Percentiles rank a stretch among this genome's conserved stretches.
These are phyloP conservation scores for Torulaspora pretoriensis DNA, from an alignment of 1,139 yeast genomes.

Conservation along the genomic window DNA sequence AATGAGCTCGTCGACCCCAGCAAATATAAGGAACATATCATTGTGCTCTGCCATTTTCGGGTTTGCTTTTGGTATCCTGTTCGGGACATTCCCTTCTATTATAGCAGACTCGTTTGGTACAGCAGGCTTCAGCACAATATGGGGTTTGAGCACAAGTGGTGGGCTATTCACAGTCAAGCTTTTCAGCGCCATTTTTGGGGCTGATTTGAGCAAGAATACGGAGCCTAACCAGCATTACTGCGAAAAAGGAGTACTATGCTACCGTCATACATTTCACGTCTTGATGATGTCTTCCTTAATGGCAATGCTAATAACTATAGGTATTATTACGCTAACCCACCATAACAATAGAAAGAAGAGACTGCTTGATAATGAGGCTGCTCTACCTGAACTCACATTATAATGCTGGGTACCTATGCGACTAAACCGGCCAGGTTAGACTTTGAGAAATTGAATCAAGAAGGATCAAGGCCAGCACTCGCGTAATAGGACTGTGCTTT, in stretches of 20 bases:
- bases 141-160: constrained; percentile 72
- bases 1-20: constrained; percentile 19
- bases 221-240: constrained; percentile 22
- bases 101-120: constrained; percentile 75
- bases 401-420: neutral
- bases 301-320: constrained; percentile 15
- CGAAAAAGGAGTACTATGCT: constrained; percentile 28
- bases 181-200: constrained; percentile 43
- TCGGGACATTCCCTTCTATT: constrained; percentile 78
- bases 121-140: constrained; percentile 65
- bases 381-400: neutral
- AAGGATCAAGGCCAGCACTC: too few relatives aligned
- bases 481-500: too few relatives aligned
- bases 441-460: too few relatives aligned
- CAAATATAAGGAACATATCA: constrained; percentile 40
- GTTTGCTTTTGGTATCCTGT: constrained; percentile 72
- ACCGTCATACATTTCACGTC: constrained; percentile 28
- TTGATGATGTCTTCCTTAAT: constrained; percentile 18
- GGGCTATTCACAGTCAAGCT: constrained; percentile 39
- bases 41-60: constrained; percentile 63
- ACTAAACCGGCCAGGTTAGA: too few relatives aligned
- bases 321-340: constrained; percentile 14
- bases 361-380: neutral
- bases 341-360: constrained; percentile 3
- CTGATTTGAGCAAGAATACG: constrained; percentile 38